Evolutionary conservation across 805 yeast species (phyloP).

Genomic region (Komagataella pastoris): DNA sequence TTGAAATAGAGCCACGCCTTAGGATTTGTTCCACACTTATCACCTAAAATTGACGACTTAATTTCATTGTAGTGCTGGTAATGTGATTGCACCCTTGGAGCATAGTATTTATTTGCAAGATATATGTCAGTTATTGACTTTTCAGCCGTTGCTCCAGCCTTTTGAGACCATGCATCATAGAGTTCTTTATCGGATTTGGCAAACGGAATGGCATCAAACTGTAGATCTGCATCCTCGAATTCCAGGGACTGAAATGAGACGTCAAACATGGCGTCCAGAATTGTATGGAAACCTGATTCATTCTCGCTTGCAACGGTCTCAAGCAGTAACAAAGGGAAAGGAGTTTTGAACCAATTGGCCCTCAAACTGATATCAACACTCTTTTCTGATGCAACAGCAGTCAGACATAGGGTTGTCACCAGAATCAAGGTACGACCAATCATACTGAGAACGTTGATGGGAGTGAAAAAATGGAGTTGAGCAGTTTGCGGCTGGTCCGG

Average conservation of each 20-base stretch:
- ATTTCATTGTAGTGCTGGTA: conserved; percentile 32
- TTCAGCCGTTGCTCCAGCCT: conserved; percentile 6
- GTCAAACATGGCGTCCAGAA: conserved; percentile 16
- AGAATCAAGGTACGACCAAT: too few species aligned
- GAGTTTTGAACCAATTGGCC: conserved; percentile 26
- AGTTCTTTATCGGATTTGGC: conserved; percentile 12
- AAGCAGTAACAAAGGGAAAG: conserved; percentile 20
- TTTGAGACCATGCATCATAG: conserved; percentile 9
- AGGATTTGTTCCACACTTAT: conserved; percentile 12
- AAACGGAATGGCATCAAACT: conserved; percentile 4
- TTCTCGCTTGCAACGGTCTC: conserved; percentile 25
- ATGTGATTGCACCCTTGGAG: conserved; percentile 59
- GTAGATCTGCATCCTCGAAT: conserved; percentile 16
- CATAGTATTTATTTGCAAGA: conserved; percentile 29
- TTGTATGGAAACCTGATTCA: conserved; percentile 21
- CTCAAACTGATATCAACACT: conserved; percentile 17
- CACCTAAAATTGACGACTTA: conserved; percentile 20
- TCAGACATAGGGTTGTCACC: too few species aligned
- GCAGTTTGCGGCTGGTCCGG: too few species aligned
- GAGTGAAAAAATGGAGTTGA: too few species aligned
- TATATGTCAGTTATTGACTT: conserved; percentile 23
- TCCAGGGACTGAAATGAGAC: conserved; percentile 5
- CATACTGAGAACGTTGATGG: too few species aligned
- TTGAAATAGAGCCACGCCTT: conserved; percentile 39
- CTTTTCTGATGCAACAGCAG: conserved; percentile 3